Conservation (phyloP, 371 early-diverging fungal genomes). For the Haplosporangium sp. region DNA sequence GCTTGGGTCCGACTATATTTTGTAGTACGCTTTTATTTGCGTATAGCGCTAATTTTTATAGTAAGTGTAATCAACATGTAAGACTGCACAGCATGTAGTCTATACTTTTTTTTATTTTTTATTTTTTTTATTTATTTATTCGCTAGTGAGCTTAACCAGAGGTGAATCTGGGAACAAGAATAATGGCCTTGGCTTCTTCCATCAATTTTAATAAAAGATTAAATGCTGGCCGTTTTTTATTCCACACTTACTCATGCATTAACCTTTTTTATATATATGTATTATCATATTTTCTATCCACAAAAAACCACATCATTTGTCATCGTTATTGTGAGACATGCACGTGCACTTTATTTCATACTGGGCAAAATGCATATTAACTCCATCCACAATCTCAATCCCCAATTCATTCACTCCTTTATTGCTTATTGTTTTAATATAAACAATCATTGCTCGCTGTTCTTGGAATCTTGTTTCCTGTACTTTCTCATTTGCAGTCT, state of each 20-base stretch:
- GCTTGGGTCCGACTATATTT: slow-evolving; percentile 33
- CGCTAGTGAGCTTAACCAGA: slow-evolving; percentile 21
- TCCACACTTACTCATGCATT: background rate
- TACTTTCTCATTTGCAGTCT: too few species aligned
- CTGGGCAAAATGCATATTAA: too few species aligned
- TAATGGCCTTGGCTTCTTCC: slow-evolving; percentile 22
- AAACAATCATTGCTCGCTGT: background rate
- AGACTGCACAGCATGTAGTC: too few species aligned
- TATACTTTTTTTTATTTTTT: too few species aligned
- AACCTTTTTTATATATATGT: background rate
- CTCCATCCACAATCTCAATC: background rate
- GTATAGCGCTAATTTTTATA: slow-evolving; percentile 42
- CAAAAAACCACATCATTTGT: background rate
- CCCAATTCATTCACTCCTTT: too few species aligned
- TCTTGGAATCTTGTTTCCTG: background rate
- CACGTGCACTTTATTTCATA: background rate
- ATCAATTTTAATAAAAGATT: background rate
- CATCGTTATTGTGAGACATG: background rate
- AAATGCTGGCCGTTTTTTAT: too few species aligned
- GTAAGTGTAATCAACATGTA: slow-evolving; percentile 17
- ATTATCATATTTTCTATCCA: too few species aligned
- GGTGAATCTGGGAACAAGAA: slow-evolving; percentile 8
- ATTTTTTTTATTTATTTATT: too few species aligned
- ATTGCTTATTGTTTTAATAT: too few species aligned
- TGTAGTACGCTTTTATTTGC: slow-evolving; percentile 28